phyloP scores from a whole-genome alignment of 202 grass and related monocot species.

The Panicum virgatum region DNA sequence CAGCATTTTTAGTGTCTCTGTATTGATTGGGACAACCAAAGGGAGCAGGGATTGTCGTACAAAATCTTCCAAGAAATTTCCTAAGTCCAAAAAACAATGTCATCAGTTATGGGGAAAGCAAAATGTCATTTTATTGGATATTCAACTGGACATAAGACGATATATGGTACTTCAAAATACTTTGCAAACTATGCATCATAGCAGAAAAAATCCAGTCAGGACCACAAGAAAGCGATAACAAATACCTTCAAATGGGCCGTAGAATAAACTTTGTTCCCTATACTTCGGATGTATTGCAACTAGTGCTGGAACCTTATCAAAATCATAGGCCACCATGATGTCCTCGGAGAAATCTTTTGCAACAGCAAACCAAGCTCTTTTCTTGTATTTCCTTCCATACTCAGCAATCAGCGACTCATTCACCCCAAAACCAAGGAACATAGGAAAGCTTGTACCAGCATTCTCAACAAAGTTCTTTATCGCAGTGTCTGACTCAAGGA shows the following conservation, averaged over 20 bases:
- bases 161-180: not conserved
- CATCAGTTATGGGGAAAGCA: constrained; percentile 11
- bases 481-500: constrained; percentile 63
- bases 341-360: constrained; percentile 96
- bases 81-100: constrained; percentile 43
- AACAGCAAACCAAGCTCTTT: constrained; percentile 91
- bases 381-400: constrained; percentile 89
- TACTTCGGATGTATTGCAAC: constrained; percentile 81
- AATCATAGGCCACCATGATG: constrained; percentile 78
- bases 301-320: constrained; percentile 80
- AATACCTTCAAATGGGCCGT: constrained; percentile 98
- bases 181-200: not conserved
- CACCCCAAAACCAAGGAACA: constrained; percentile 91
- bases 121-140: not conserved
- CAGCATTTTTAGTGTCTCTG: constrained; percentile 87
- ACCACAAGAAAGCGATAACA: constrained; percentile 22
- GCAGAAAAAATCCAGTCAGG: constrained; percentile 3
- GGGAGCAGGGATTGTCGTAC: constrained; percentile 85
- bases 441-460: constrained; percentile 73
- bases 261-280: constrained; percentile 78
- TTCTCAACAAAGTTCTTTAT: constrained; percentile 72
- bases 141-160: not conserved
- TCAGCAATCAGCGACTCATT: constrained; percentile 74
- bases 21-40: constrained; percentile 87
- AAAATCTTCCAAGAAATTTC: constrained; percentile 90